Conservation (phyloP, 2,329 filamentous ascomycete genomes). For the Fusarium goolgardi region DNA sequence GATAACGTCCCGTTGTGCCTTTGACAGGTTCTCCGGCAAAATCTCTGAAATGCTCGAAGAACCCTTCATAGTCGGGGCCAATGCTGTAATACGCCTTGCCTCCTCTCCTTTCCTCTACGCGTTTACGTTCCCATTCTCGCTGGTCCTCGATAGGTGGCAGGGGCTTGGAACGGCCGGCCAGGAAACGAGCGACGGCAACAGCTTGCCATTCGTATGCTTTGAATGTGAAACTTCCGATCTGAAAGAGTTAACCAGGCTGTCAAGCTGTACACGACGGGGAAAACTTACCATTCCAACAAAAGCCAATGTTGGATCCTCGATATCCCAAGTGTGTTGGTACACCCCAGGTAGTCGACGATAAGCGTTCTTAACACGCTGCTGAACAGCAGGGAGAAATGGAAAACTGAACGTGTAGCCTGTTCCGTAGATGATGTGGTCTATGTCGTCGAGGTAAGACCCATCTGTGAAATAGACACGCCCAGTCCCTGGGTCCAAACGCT, state of each 20-base stretch:
- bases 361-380: conserved; percentile 16
- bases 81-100: conserved; percentile 41
- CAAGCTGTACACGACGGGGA: accelerated
- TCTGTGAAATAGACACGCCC: conserved; percentile 20
- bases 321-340: conserved; percentile 37
- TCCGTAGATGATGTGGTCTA: conserved; percentile 31
- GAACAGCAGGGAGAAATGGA: conserved; percentile 17
- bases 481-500: conserved; percentile 6
- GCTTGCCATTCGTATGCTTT: conserved; percentile 42
- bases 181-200: conserved; percentile 30
- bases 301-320: conserved; percentile 29
- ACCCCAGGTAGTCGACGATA: conserved; percentile 25
- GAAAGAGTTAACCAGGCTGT: background rate
- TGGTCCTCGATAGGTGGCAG: conserved; percentile 21
- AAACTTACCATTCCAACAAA: conserved; percentile 29
- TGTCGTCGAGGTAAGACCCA: conserved; percentile 16
- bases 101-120: conserved; percentile 31
- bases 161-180: conserved; percentile 19
- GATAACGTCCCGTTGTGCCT: conserved; percentile 19
- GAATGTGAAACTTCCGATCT: conserved; percentile 40
- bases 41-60: conserved; percentile 29
- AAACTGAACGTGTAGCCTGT: conserved; percentile 33
- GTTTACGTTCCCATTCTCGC: conserved; percentile 36
- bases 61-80: conserved; percentile 29
- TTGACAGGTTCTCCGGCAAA: conserved; percentile 31